phyloP scores from a whole-genome alignment of 441 rosid species.

The Euphorbia schlechtendalii region DNA sequence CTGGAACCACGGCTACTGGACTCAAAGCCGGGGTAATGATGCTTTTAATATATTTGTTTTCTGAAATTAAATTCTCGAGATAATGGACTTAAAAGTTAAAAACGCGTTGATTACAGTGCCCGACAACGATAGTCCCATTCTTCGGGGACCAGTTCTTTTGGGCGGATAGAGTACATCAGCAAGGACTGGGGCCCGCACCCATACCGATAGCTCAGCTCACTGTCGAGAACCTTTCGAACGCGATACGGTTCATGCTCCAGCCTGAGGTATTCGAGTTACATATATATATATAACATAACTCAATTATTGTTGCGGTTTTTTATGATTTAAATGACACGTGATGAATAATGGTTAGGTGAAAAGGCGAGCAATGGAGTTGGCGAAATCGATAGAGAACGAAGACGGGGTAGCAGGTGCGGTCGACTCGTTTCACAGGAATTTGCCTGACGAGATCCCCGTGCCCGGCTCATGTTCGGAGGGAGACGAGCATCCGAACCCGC shows the following conservation, averaged over 20 bases:
- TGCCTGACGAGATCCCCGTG: constrained; percentile 67
- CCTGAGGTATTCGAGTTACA: constrained; percentile 65
- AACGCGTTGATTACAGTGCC: constrained; percentile 70
- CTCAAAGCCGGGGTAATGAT: constrained; percentile 86
- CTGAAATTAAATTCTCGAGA: too few species aligned
- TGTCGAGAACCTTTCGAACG: constrained; percentile 67
- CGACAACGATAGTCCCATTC: constrained; percentile 93
- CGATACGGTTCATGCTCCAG: constrained; percentile 84
- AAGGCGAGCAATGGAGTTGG: constrained; percentile 58
- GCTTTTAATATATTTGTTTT: too few species aligned
- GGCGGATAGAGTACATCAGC: constrained; percentile 70
- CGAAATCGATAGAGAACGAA: constrained; percentile 75
- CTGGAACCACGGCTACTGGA: too few species aligned
- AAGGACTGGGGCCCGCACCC: constrained; percentile 79
- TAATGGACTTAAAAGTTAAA: constrained; percentile 6
- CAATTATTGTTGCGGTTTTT: too few species aligned
- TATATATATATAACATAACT: too few species aligned
- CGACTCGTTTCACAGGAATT: constrained; percentile 80
- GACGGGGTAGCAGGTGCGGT: constrained; percentile 93
- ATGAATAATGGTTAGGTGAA: too few species aligned
- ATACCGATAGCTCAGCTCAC: constrained; percentile 80
- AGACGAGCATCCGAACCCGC: constrained; percentile 41
- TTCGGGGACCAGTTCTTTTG: constrained; percentile 99
- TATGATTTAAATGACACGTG: too few species aligned
- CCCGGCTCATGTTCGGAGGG: constrained; percentile 33